A percentile compares a stretch with the other conserved stretches of the same genome.
Conservation (phyloP, 768 basidiomycete species). For the Termitomyces sp. region DNA sequence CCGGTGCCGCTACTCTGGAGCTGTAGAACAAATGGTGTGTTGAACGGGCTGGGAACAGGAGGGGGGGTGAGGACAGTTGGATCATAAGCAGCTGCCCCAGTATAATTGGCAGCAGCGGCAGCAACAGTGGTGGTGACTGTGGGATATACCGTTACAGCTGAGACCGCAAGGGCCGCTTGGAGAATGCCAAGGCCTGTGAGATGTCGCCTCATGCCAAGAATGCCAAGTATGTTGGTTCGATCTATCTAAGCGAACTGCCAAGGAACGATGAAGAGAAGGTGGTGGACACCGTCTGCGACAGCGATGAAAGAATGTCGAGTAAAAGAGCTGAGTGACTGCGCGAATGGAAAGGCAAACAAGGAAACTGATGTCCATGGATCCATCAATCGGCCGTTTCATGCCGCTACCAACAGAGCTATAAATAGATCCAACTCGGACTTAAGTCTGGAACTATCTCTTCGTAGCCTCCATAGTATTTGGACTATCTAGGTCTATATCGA, state of each 20-base stretch:
- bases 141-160: conserved; percentile 29
- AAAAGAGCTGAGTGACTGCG: not conserved
- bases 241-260: not conserved
- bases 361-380: too few species aligned
- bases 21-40: conserved; percentile 39
- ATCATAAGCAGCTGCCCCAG: conserved; percentile 48
- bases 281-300: not conserved
- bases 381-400: not conserved
- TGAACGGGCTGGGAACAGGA: conserved; percentile 38
- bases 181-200: conserved; percentile 8
- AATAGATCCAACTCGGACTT: too few species aligned
- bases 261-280: not conserved
- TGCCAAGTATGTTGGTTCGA: not conserved
- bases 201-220: conserved; percentile 4
- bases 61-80: conserved; percentile 44
- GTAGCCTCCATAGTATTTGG: too few species aligned
- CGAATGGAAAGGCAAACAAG: not conserved
- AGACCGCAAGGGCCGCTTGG: conserved; percentile 8
- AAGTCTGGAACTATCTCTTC: too few species aligned
- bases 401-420: not conserved
- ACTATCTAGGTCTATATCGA: too few species aligned
- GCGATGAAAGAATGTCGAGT: not conserved
- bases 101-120: conserved; percentile 36
- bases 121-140: conserved; percentile 18
- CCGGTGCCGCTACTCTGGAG: conserved; percentile 19